Evolutionary conservation across 495 filamentous ascomycete genomes (phyloP).

Genomic region (Lindgomyces ingoldianus): DNA sequence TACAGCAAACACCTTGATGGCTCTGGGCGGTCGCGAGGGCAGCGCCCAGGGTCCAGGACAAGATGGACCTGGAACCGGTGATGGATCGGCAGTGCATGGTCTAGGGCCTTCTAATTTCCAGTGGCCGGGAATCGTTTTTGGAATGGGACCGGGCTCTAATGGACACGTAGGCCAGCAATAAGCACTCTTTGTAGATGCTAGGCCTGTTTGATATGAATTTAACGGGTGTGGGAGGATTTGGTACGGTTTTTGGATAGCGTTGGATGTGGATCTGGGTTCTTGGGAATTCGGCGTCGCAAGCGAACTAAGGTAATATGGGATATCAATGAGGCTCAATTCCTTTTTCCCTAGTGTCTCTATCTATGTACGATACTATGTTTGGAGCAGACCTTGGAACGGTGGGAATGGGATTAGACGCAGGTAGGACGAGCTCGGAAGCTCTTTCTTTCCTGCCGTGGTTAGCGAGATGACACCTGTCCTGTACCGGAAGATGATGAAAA

Average conservation of each 20-base stretch:
- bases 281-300: background rate
- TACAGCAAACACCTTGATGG: slow-evolving; percentile 37
- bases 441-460: background rate
- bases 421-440: background rate
- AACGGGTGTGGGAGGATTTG: background rate
- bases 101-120: slow-evolving; percentile 3
- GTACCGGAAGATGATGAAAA: background rate
- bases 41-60: slow-evolving; percentile 15
- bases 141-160: slow-evolving; percentile 10
- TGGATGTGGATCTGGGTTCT: background rate
- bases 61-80: slow-evolving; percentile 9
- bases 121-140: slow-evolving; percentile 30
- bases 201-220: background rate
- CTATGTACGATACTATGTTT: background rate
- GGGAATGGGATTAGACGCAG: too few relatives aligned
- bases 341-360: background rate
- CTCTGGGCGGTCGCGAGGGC: slow-evolving; percentile 33
- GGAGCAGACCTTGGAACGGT: background rate
- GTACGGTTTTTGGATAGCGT: background rate
- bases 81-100: slow-evolving; percentile 13
- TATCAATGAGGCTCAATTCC: background rate
- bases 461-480: background rate
- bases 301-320: background rate
- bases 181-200: background rate
- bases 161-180: slow-evolving; percentile 18